Evolutionary conservation across 2,329 filamentous ascomycete genomes (phyloP).

Genomic region (Clarireedia sp.): DNA sequence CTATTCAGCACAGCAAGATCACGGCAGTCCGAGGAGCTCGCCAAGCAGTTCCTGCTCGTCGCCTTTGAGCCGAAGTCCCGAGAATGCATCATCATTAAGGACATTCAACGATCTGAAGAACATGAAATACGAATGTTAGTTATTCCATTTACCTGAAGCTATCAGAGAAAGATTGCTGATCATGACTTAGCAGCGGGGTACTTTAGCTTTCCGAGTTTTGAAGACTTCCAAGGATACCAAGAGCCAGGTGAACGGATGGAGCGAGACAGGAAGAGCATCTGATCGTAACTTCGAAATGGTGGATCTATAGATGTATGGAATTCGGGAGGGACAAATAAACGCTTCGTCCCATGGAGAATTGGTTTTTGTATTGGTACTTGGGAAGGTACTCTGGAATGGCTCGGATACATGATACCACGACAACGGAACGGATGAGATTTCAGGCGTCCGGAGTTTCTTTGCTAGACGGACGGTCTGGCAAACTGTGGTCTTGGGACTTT

Average conservation of each 20-base stretch:
- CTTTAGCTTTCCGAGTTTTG: constrained; percentile 68
- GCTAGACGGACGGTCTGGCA: neutral
- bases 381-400: neutral
- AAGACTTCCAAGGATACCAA: constrained; percentile 51
- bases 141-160: neutral
- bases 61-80: constrained; percentile 9
- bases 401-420: constrained; percentile 5
- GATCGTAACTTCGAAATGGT: neutral
- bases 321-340: neutral
- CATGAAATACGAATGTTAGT: constrained; percentile 10
- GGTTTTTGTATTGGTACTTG: constrained; percentile 3
- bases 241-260: constrained; percentile 30
- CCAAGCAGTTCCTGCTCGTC: constrained; percentile 10
- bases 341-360: constrained; percentile 1
- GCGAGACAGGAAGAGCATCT: constrained; percentile 7
- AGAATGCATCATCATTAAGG: constrained; percentile 18
- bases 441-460: constrained; percentile 2
- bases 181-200: constrained; percentile 42
- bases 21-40: constrained; percentile 11
- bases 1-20: constrained; percentile 37
- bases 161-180: constrained; percentile 7
- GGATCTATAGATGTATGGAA: neutral
- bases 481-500: neutral
- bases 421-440: neutral
- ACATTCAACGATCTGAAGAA: constrained; percentile 11